Base-by-base conservation (phyloP, 306 rosid genomes). In the Abrus precatorius region DNA sequence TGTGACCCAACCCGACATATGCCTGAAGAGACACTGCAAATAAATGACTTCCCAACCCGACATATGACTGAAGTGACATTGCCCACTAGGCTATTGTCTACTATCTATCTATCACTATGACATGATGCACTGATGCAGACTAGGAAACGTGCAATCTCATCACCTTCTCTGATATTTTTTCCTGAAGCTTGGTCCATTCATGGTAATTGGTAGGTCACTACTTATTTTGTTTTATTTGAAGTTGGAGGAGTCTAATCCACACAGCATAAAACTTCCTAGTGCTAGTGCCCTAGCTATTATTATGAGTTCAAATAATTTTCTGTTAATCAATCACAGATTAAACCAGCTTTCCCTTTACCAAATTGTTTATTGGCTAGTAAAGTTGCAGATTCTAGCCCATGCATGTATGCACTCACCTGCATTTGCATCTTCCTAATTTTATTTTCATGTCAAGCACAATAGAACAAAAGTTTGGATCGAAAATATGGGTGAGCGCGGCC, bases 231-330 rank as follows among this genome's bases (percentile, higher is more conserved):
- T 62, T 62, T 62, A 62, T 34, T 62, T 13, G 69, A 62, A 62
- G 44, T 61, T 61, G 67, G 27, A 61, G 5, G 9, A 61, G 28
- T 62, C 66, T 13, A 62, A 34, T 9, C 47, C 69, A 63, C 69
- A 63, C 48, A 38, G 2, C 69, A 63, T 13, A 63, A 63, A 13
- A 12, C 6, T 30, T 30, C 7, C 43, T n/a, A 59, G 36, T 20
- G 63, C 1, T 27, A n/a, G 12, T n/a, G 57, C 60, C 34, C 33
- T 32, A 60, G 20, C 33, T 0, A 60, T 30, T n/a, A 5, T 1
- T 62, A 61, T 34, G 29, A 34, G 9, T 63, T 29, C 9, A 38
- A n/a, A 34, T n/a, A 7, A 40, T n/a, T 64, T 64, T 1, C 49
- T n/a, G 70, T 64, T 64, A 64, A 40, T 5, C 49, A 63, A 13